phyloP scores from a whole-genome alignment of 768 basidiomycete species.

The Suillus fuscotomentosus region DNA sequence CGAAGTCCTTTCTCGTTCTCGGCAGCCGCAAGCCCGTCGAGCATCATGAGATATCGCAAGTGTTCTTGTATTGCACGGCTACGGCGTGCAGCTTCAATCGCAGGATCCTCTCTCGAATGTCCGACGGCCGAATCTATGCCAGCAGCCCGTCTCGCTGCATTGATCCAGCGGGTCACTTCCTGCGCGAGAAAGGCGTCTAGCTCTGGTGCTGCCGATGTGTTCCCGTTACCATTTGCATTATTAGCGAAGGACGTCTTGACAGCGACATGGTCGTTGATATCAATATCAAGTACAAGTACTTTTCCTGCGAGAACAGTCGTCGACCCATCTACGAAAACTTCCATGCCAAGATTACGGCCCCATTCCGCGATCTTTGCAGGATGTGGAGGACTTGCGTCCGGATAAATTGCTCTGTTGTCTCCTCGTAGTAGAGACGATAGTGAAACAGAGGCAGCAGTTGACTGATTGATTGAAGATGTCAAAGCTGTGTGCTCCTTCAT shows the following conservation, averaged over 20 bases:
- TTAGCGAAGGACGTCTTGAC: conserved; percentile 78
- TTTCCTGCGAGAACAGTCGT: conserved; percentile 73
- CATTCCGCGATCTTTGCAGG: conserved; percentile 52
- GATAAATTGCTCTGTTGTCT: conserved; percentile 23
- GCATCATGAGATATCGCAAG: conserved; percentile 66
- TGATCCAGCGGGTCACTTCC: conserved; percentile 55
- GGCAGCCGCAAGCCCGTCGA: conserved; percentile 61
- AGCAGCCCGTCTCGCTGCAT: conserved; percentile 37
- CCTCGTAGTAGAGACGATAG: conserved; percentile 15
- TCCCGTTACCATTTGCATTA: conserved; percentile 42
- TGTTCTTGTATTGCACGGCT: conserved; percentile 51
- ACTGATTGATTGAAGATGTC: conserved; percentile 24
- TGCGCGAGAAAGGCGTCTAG: conserved; percentile 63
- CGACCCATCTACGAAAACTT: conserved; percentile 65
- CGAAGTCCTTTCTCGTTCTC: conserved; percentile 61
- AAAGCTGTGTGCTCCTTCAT: conserved; percentile 62
- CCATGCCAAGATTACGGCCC: conserved; percentile 68
- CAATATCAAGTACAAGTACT: conserved; percentile 77
- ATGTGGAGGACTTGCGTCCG: conserved; percentile 26
- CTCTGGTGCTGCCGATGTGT: conserved; percentile 38
- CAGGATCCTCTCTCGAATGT: conserved; percentile 47
- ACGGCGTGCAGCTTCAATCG: conserved; percentile 47
- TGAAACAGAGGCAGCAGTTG: conserved; percentile 20
- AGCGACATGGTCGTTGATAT: conserved; percentile 47
- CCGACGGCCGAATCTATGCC: conserved; percentile 17